phyloP scores from a whole-genome alignment of 192 early-diverging fungal genomes.

The Chytriomyces sp. region DNA sequence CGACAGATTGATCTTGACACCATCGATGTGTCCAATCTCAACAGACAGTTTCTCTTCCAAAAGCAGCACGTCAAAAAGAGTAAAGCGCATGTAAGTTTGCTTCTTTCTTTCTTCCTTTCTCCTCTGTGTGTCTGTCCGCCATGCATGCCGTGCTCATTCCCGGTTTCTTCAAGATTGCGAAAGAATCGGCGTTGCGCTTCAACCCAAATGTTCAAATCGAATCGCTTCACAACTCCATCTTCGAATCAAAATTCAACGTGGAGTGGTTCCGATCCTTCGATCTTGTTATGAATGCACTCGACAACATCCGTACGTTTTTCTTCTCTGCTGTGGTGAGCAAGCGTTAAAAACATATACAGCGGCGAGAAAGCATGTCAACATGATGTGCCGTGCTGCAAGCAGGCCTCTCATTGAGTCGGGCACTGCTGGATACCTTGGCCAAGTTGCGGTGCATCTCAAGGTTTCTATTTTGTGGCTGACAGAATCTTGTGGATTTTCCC shows the following conservation, averaged over 20 bases:
- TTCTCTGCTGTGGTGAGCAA: background rate
- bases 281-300: conserved; percentile 93
- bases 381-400: conserved; percentile 90
- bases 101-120: background rate
- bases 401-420: conserved; percentile 87
- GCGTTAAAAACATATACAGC: conserved; percentile 53
- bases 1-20: conserved; percentile 93
- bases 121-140: background rate
- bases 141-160: too few species aligned
- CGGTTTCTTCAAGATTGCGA: conserved; percentile 66
- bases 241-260: conserved; percentile 79
- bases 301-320: conserved; percentile 77
- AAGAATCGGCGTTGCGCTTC: conserved; percentile 80
- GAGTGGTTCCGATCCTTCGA: conserved; percentile 89
- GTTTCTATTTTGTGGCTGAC: conserved; percentile 33
- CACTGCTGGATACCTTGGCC: conserved; percentile 92
- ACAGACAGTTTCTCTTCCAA: conserved; percentile 99
- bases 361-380: conserved; percentile 92
- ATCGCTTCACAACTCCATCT: conserved; percentile 87
- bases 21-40: conserved; percentile 97
- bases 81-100: conserved; percentile 78
- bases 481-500: background rate
- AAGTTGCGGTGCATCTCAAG: conserved; percentile 85
- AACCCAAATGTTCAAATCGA: conserved; percentile 80
- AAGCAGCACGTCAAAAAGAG: conserved; percentile 88